Evolutionary conservation across 805 yeast species (phyloP).

Genomic region (Blastobotrys chiropterorum): DNA sequence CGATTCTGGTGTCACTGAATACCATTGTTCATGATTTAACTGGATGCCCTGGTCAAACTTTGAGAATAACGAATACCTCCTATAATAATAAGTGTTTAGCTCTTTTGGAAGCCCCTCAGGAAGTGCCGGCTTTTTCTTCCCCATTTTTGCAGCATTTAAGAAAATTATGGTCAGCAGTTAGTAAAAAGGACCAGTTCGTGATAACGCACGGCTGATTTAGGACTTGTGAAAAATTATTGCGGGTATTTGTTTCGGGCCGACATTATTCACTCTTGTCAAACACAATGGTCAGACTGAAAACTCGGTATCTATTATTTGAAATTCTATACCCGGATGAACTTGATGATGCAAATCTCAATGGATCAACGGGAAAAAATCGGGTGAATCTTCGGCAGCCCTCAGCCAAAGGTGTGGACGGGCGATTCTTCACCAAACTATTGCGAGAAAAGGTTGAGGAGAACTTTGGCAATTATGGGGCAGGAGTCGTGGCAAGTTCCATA

Average conservation of each 20-base stretch:
- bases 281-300: constrained; percentile 79
- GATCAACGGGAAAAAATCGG: background rate
- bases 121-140: background rate
- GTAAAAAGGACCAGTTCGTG: background rate
- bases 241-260: background rate
- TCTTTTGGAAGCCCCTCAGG: background rate
- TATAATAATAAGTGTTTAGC: constrained; percentile 21
- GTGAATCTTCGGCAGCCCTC: constrained; percentile 22
- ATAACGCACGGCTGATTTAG: background rate
- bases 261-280: background rate
- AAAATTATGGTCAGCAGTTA: background rate
- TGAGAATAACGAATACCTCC: constrained; percentile 55
- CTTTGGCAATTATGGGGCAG: constrained; percentile 77
- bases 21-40: constrained; percentile 74
- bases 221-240: background rate
- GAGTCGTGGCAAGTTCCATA: constrained; percentile 52
- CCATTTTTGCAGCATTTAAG: background rate
- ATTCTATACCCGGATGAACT: constrained; percentile 54
- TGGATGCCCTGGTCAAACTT: constrained; percentile 61
- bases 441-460: constrained; percentile 50
- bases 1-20: constrained; percentile 78
- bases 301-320: constrained; percentile 79
- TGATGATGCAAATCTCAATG: constrained; percentile 10
- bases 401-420: constrained; percentile 37
- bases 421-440: constrained; percentile 47